These are phyloP conservation scores for Clonostachys sp. DNA, from an alignment of 2,329 filamentous ascomycete genomes.

Conservation along the genomic window DNA sequence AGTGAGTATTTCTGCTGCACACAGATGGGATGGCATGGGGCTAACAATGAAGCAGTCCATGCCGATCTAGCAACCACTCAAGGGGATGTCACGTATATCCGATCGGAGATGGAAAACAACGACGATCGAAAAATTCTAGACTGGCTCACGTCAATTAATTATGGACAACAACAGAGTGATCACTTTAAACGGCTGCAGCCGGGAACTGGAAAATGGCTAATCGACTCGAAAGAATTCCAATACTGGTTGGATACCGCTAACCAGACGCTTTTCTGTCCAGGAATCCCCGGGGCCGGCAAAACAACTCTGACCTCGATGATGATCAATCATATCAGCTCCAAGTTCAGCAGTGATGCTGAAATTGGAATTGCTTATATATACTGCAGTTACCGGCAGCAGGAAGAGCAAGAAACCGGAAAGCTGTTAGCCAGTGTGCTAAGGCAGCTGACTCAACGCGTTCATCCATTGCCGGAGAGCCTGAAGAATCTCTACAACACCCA, in stretches of 20 bases:
- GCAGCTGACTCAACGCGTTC: slow-evolving; percentile 20
- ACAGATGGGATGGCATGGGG: not conserved
- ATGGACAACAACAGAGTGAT: not conserved
- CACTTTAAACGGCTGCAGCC: not conserved
- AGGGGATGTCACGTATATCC: not conserved
- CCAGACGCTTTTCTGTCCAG: slow-evolving; percentile 33
- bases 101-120: not conserved
- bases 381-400: slow-evolving; percentile 29
- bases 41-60: not conserved
- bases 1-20: not conserved
- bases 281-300: slow-evolving; percentile 43
- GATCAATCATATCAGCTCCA: slow-evolving; percentile 26
- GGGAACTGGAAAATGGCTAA: not conserved
- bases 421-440: slow-evolving; percentile 26
- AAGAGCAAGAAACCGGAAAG: slow-evolving; percentile 24
- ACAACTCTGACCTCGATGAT: slow-evolving; percentile 36
- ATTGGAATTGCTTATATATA: slow-evolving; percentile 39
- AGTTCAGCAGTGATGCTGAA: slow-evolving; percentile 8
- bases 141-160: not conserved
- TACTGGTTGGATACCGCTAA: not conserved
- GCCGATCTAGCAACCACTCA: not conserved
- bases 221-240: not conserved
- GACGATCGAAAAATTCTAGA: not conserved
- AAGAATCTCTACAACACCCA: slow-evolving; percentile 17
- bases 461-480: slow-evolving; percentile 16